These are phyloP conservation scores for Gaeumannomyces tritici DNA, from an alignment of 2,329 filamentous ascomycete species.

Conservation along the genomic window DNA sequence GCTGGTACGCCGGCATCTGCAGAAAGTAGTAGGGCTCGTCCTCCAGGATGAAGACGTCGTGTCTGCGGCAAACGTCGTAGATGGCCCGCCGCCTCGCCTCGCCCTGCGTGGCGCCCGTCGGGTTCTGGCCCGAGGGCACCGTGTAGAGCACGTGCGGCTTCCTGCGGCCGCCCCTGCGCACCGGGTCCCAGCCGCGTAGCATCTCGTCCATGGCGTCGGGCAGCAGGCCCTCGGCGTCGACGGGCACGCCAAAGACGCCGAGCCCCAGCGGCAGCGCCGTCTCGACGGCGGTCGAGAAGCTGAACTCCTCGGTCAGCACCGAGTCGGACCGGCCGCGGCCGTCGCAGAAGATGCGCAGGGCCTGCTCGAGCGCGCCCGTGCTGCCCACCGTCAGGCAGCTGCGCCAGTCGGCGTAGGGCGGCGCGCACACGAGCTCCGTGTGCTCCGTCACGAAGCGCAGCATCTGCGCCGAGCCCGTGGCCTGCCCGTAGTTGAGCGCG, in stretches of 20 bases:
- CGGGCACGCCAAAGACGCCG: slow-evolving; percentile 36
- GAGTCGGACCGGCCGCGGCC: slow-evolving; percentile 56
- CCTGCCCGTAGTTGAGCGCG: slow-evolving; percentile 88
- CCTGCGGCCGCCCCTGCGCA: slow-evolving; percentile 27
- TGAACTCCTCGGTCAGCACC: slow-evolving; percentile 82
- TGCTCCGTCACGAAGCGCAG: slow-evolving; percentile 90
- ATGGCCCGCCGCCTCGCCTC: slow-evolving; percentile 57
- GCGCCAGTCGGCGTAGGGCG: slow-evolving; percentile 85
- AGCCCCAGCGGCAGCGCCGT: slow-evolving; percentile 45
- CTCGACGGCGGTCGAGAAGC: slow-evolving; percentile 66
- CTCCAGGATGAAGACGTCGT: slow-evolving; percentile 80
- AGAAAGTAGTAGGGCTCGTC: slow-evolving; percentile 95
- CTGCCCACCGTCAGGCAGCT: slow-evolving; percentile 77
- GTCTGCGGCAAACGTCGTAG: slow-evolving; percentile 71
- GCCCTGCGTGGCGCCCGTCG: slow-evolving; percentile 76
- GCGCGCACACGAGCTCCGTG: slow-evolving; percentile 80
- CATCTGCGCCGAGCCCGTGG: slow-evolving; percentile 76
- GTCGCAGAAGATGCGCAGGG: slow-evolving; percentile 71
- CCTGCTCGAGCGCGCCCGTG: slow-evolving; percentile 77
- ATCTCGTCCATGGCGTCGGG: slow-evolving; percentile 42
- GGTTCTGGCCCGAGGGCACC: slow-evolving; percentile 75
- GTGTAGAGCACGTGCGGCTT: slow-evolving; percentile 50
- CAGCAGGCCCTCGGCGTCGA: slow-evolving; percentile 45
- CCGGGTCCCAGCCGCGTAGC: slow-evolving; percentile 38
- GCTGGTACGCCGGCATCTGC: slow-evolving; percentile 71